Percentiles rank a stretch among this genome's conserved stretches.
Evolutionary conservation across 75 land plant species (phyloP).

Genomic region (Cryptomeria japonica): DNA sequence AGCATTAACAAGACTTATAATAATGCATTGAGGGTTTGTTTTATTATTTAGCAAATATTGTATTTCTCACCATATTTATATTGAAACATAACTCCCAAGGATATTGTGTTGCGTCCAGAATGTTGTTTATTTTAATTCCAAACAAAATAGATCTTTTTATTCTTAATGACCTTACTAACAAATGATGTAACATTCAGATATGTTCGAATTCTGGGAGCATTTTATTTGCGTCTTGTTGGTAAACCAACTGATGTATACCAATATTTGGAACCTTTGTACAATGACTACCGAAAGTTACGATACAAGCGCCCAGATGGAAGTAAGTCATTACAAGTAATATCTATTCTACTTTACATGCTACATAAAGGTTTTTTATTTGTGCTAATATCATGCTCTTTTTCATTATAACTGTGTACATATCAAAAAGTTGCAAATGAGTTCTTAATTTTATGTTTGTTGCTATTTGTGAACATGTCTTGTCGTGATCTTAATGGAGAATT

Average conservation of each 20-base stretch:
- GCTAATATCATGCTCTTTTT: neutral
- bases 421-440: neutral
- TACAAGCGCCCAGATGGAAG: slow-evolving; percentile 78
- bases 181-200: neutral
- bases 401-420: neutral
- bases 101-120: neutral
- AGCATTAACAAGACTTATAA: neutral
- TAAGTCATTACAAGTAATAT: slow-evolving; percentile 31
- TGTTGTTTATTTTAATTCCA: neutral
- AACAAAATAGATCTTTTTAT: neutral
- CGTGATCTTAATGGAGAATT: neutral
- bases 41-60: neutral
- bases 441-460: neutral
- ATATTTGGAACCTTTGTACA: slow-evolving; percentile 94
- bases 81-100: neutral
- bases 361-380: slow-evolving; percentile 1
- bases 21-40: neutral
- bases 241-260: slow-evolving; percentile 87
- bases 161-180: neutral
- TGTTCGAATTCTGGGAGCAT: slow-evolving; percentile 92
- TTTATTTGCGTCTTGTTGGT: slow-evolving; percentile 93
- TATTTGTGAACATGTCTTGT: neutral
- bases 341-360: neutral
- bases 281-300: slow-evolving; percentile 91
- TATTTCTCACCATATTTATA: neutral